These are phyloP conservation scores for Colletotrichum sublineola DNA, from an alignment of 2,329 filamentous ascomycete genomes.

Conservation along the genomic window DNA sequence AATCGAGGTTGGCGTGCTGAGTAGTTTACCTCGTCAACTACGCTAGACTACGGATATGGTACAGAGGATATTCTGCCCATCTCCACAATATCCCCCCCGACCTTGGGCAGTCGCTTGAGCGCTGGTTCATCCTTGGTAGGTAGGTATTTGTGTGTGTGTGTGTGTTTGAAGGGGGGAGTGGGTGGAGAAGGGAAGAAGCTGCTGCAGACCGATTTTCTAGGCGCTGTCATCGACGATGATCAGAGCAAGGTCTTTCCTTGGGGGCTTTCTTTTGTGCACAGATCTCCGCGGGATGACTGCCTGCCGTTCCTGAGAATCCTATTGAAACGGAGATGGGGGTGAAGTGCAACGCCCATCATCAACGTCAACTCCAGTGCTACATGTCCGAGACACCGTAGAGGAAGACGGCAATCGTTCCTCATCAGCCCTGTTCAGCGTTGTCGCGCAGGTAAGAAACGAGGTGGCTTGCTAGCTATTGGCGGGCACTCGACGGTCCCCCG, in stretches of 20 bases:
- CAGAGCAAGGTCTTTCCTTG: conserved; percentile 23
- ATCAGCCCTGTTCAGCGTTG: conserved; percentile 20
- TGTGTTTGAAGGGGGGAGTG: background rate
- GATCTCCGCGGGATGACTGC: background rate
- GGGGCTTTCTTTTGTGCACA: background rate
- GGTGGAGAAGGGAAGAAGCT: conserved; percentile 19
- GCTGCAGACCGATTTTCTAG: conserved; percentile 21
- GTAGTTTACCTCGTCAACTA: too few relatives aligned
- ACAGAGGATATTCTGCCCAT: background rate
- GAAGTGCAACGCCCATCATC: conserved; percentile 3
- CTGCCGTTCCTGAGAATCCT: background rate
- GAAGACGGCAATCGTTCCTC: background rate
- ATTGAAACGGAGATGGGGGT: background rate
- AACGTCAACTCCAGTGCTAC: conserved; percentile 18
- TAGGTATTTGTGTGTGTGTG: background rate
- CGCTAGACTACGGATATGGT: too few relatives aligned
- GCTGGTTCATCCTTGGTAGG: conserved; percentile 28
- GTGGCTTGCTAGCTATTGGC: conserved; percentile 14
- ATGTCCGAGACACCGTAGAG: background rate
- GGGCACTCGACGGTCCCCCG: background rate
- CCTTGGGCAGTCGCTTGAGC: conserved; percentile 9
- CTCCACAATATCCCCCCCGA: conserved; percentile 13
- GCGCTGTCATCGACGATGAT: conserved; percentile 36
- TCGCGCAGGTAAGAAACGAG: background rate
- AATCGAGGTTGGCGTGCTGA: conserved; percentile 6